Percentiles rank a stretch among this genome's conserved stretches.
phyloP scores from a whole-genome alignment of 257 asterid species.

The Jasminum sambac region DNA sequence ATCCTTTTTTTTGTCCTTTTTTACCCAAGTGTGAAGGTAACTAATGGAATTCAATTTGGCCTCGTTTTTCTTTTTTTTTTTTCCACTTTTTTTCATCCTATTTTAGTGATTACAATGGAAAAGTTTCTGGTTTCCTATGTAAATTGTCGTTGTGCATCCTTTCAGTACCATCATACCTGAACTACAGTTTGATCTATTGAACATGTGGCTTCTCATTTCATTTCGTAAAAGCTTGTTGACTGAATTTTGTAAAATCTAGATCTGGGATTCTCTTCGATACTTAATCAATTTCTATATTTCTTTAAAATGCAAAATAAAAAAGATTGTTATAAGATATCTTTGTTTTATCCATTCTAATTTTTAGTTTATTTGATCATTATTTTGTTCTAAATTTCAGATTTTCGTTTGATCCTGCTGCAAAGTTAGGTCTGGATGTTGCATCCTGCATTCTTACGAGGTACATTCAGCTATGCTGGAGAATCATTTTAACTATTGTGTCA shows the following conservation, averaged over 20 bases:
- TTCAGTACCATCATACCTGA: neutral
- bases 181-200: neutral
- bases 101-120: neutral
- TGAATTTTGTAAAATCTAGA: neutral
- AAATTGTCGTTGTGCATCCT: neutral
- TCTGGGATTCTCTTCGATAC: slow-evolving; percentile 9
- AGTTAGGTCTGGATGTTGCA: slow-evolving; percentile 92
- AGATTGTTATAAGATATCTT: slow-evolving; percentile 9
- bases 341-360: slow-evolving; percentile 7
- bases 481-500: slow-evolving; percentile 14
- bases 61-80: neutral
- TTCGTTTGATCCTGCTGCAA: slow-evolving; percentile 76
- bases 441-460: slow-evolving; percentile 91
- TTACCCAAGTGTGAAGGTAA: neutral
- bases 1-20: neutral
- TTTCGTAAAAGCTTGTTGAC: neutral
- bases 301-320: slow-evolving; percentile 11
- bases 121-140: neutral
- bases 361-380: slow-evolving; percentile 23
- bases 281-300: slow-evolving; percentile 10
- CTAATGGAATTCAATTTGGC: neutral
- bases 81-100: neutral
- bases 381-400: slow-evolving; percentile 52
- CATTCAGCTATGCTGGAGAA: slow-evolving; percentile 22
- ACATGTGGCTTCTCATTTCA: neutral